Base-by-base conservation (phyloP, 208 protist genomes). In the Acanthamoeba healyi region DNA sequence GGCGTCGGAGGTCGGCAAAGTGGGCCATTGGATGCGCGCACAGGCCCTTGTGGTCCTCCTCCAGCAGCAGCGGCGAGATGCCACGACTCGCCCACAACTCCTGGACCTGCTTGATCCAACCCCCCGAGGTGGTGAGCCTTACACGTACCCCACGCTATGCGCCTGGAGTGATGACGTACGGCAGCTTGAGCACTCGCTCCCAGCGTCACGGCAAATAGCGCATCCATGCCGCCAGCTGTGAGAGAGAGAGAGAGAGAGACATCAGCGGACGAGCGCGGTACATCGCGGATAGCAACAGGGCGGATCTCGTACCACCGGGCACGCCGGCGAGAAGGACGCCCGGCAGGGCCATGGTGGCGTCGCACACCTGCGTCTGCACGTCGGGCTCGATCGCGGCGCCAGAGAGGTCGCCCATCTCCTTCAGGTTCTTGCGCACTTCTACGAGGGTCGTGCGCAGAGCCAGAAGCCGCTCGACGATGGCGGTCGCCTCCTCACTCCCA, bases 261-360 rank as follows among this genome's bases (percentile, higher is more conserved):
- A 15, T 6, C 10, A 54, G 10, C 49, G 15, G 10, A 19, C 29
- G 14, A 26, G 19, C 61, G 61, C 29, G 26, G 14, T 82, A 42
- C 38, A 15, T 82, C 72, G 15, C 42, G 14, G 42, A 6, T 15
- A 82, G 29, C 9, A 82, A 32, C 14, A 82, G n/a, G 42, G 42
- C 10, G 22, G 14, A 26, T 9, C 34, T 44, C 26, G 44, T 5
- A 87, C 79, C 98, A 26, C 98, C 98, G 38, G 98, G 98, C 92
- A 98, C 98, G 61, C 98, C 98, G 19, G 98, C 98, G 15, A 97
- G 96, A 86, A 99, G 97, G 36, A 99, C 98, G 81, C 98, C 98
- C 12, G 97, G 96, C 94, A 99, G 94, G 10, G 67, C 96, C 15
- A 96, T 95, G 22, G 98, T 99, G 61, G 95, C 97, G 92, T 99